phyloP scores from a whole-genome alignment of 2,329 filamentous ascomycete genomes.

The Clarireedia paspali region DNA sequence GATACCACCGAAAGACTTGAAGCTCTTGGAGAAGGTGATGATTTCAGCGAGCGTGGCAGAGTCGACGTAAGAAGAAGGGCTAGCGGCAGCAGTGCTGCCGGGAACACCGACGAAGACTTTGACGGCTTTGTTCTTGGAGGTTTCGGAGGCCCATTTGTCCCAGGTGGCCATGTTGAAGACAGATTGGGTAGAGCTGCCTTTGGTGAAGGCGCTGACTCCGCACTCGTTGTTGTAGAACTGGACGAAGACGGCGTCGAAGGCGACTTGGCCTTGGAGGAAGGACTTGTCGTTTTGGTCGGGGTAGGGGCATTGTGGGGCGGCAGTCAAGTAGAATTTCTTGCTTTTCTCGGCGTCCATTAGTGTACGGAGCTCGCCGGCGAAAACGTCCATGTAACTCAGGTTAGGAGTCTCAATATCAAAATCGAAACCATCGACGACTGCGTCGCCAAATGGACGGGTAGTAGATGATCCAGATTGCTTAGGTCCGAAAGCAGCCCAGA shows the following conservation, averaged over 20 bases:
- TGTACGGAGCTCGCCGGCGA: constrained; percentile 29
- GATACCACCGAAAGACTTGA: constrained; percentile 52
- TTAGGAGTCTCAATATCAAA: constrained; percentile 42
- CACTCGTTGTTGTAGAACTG: constrained; percentile 44
- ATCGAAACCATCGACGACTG: constrained; percentile 67
- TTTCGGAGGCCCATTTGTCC: constrained; percentile 53
- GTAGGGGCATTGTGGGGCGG: constrained; percentile 59
- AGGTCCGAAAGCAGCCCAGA: constrained; percentile 68
- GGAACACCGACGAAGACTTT: constrained; percentile 54
- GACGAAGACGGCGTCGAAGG: constrained; percentile 32
- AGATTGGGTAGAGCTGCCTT: constrained; percentile 34
- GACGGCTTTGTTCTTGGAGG: constrained; percentile 48
- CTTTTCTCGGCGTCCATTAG: constrained; percentile 39
- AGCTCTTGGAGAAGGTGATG: constrained; percentile 44
- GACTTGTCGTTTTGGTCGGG: constrained; percentile 51
- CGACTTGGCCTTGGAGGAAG: constrained; percentile 44
- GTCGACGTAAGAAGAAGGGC: constrained; percentile 44
- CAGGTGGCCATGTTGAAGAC: constrained; percentile 55
- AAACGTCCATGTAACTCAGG: constrained; percentile 1
- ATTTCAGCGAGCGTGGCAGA: constrained; percentile 38
- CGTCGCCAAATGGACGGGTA: constrained; percentile 58
- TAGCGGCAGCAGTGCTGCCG: constrained; percentile 37
- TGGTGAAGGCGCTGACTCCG: constrained; percentile 43
- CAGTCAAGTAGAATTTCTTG: constrained; percentile 51
- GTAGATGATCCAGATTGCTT: constrained; percentile 31